Percentiles rank a stretch among this genome's conserved stretches.
These are phyloP conservation scores for Aleurites moluccanus DNA, from an alignment of 441 rosid species.

Conservation along the genomic window DNA sequence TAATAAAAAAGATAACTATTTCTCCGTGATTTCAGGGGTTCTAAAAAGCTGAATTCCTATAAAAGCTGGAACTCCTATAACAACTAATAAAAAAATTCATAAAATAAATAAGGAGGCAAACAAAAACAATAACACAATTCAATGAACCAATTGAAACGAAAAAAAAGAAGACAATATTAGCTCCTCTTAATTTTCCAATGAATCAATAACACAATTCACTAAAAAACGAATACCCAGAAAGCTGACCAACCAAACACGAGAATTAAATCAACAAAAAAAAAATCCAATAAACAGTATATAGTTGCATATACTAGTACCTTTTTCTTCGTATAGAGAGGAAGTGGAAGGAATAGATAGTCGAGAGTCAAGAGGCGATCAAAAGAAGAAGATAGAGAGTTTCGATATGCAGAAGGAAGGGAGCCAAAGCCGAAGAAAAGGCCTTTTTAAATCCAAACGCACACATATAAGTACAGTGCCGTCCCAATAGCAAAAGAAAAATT, in stretches of 20 bases:
- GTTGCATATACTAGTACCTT: too few relatives aligned
- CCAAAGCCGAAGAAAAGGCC: background rate
- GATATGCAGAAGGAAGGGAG: background rate
- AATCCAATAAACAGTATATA: background rate
- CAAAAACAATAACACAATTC: too few relatives aligned
- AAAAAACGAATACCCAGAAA: background rate
- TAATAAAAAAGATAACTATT: slow-evolving; percentile 7
- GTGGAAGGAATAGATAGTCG: background rate
- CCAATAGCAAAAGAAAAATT: background rate
- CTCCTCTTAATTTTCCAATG: background rate
- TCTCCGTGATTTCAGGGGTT: slow-evolving; percentile 44
- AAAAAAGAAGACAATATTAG: background rate
- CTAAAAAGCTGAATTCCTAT: slow-evolving; percentile 30
- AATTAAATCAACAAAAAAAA: background rate
- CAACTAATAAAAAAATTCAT: background rate
- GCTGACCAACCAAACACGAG: background rate
- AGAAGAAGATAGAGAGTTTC: slow-evolving; percentile 19
- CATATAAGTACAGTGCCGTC: slow-evolving; percentile 30
- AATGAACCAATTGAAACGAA: too few relatives aligned
- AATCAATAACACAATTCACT: background rate
- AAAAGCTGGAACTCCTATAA: slow-evolving; percentile 10
- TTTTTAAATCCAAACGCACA: background rate
- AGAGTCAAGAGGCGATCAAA: background rate
- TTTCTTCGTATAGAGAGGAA: background rate
- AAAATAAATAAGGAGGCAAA: background rate